Evolutionary conservation across 441 rosid genomes (phyloP).

Genomic region (Cnidoscolus chayamansa): DNA sequence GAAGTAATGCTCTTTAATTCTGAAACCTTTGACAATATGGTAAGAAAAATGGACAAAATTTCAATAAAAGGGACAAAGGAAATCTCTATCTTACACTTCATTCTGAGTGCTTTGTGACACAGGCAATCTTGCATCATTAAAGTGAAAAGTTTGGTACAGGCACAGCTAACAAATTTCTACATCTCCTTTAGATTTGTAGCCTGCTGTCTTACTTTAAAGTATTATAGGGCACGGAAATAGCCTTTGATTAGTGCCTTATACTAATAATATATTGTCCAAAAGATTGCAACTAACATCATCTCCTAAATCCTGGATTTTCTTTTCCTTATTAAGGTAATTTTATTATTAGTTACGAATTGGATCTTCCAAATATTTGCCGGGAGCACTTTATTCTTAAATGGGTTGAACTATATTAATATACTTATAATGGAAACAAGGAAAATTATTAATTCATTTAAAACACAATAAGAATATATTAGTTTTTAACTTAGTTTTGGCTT

Average conservation of each 20-base stretch:
- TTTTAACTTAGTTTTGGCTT: too few species aligned
- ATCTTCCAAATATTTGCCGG: too few species aligned
- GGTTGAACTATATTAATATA: too few species aligned
- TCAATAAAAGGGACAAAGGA: neutral
- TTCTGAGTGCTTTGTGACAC: neutral
- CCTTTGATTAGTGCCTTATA: neutral
- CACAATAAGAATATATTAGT: too few species aligned
- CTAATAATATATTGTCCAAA: neutral
- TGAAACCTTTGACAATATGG: neutral
- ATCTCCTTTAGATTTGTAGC: neutral
- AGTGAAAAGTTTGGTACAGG: constrained; percentile 18
- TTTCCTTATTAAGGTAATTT: too few species aligned
- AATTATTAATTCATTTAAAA: too few species aligned
- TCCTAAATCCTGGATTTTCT: neutral
- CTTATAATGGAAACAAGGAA: too few species aligned
- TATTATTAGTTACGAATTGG: too few species aligned
- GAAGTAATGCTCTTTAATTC: neutral
- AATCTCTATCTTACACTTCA: neutral
- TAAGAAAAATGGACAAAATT: too few species aligned
- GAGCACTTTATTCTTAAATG: too few species aligned
- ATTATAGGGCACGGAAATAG: neutral
- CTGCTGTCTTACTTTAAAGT: constrained; percentile 3
- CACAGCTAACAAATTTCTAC: neutral
- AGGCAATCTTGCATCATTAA: constrained; percentile 25
- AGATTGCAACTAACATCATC: neutral